Conservation (phyloP, 805 yeast genomes). For the Candida sphagnicola region DNA sequence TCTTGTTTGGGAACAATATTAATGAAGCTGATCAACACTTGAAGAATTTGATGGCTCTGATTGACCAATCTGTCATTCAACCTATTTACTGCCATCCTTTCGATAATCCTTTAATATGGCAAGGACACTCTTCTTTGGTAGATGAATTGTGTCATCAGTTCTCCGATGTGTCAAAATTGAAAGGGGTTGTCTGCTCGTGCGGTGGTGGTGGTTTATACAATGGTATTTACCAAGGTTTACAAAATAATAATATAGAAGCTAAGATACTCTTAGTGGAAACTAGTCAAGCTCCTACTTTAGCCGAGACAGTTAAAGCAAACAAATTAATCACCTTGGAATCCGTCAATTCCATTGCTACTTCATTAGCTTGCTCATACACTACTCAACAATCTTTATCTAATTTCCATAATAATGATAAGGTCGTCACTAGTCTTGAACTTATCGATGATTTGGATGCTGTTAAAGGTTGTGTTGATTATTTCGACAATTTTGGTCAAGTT, state of each 20-base stretch:
- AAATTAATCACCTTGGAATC: conserved; percentile 41
- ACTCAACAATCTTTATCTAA: conserved; percentile 47
- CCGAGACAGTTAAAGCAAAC: conserved; percentile 45
- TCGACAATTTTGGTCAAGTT: conserved; percentile 46
- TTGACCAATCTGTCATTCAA: conserved; percentile 17
- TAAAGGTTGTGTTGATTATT: conserved; percentile 46
- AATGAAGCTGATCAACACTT: conserved; percentile 50
- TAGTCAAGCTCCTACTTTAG: conserved; percentile 56
- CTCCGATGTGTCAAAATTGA: conserved; percentile 19
- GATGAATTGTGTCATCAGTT: conserved; percentile 39
- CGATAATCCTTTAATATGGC: conserved; percentile 49
- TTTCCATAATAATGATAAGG: conserved; percentile 12
- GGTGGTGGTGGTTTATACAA: conserved; percentile 60
- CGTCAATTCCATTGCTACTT: conserved; percentile 55
- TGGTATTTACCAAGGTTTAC: conserved; percentile 46
- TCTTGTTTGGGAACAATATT: conserved; percentile 43
- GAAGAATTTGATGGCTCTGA: conserved; percentile 18
- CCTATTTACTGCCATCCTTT: conserved; percentile 56
- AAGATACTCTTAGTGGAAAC: conserved; percentile 51
- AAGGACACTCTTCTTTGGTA: conserved; percentile 48
- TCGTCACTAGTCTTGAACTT: conserved; percentile 18
- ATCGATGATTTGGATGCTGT: conserved; percentile 55
- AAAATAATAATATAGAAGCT: conserved; percentile 26
- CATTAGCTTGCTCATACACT: conserved; percentile 60
- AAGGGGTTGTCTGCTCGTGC: conserved; percentile 49